Percentiles rank a stretch among this genome's conserved stretches.
phyloP scores from a whole-genome alignment of 2,329 filamentous ascomycete genomes.

The Botrytis aclada region DNA sequence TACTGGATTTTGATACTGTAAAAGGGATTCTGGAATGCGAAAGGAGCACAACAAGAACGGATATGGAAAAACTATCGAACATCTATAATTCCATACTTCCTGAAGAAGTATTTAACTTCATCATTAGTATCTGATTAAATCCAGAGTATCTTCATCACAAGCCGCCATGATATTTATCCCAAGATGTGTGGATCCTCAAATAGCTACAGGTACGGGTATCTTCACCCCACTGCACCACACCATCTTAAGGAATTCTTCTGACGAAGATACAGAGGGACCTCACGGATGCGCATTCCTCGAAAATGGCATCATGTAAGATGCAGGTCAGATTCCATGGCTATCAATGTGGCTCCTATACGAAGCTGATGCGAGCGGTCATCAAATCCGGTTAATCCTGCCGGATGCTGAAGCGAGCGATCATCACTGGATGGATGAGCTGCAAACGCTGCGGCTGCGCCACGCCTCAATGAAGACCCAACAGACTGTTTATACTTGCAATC shows the following conservation, averaged over 20 bases:
- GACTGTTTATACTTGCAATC: neutral
- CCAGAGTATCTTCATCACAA: neutral
- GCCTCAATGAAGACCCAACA: neutral
- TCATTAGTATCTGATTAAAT: neutral
- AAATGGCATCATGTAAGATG: neutral
- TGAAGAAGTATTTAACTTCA: neutral
- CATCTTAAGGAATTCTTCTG: neutral
- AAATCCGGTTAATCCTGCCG: neutral
- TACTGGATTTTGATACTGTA: neutral
- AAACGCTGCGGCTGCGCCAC: constrained; percentile 8
- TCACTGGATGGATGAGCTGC: constrained; percentile 2
- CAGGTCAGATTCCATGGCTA: neutral
- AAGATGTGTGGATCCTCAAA: neutral
- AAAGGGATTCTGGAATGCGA: neutral
- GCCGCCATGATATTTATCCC: neutral
- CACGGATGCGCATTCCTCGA: neutral
- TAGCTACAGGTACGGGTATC: neutral
- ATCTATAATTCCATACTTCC: neutral
- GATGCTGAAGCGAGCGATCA: constrained; percentile 1
- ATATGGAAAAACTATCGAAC: neutral
- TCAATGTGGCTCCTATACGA: neutral
- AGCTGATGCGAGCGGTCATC: neutral
- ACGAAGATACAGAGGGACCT: neutral
- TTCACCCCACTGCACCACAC: neutral
- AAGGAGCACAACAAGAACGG: neutral